Evolutionary conservation across 768 basidiomycete species (phyloP).

Genomic region (Tylopilus intermedius): DNA sequence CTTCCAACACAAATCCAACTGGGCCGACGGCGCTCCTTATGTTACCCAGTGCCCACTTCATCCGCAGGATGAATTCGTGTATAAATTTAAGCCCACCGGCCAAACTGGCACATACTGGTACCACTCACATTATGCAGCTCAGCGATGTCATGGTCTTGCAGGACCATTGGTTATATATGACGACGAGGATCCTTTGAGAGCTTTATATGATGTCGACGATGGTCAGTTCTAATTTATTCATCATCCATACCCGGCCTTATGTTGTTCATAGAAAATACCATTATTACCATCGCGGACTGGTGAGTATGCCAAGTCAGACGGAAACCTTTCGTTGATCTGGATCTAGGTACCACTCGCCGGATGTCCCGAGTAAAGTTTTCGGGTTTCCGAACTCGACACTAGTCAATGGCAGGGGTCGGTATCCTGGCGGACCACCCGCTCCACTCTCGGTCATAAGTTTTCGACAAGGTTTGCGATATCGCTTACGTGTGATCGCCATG

Average conservation of each 20-base stretch:
- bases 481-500: constrained; percentile 47
- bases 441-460: constrained; percentile 45
- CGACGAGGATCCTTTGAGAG: background rate
- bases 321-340: background rate
- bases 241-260: background rate
- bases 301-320: background rate
- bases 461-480: constrained; percentile 37
- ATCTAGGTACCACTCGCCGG: constrained; percentile 3
- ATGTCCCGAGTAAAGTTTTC: background rate
- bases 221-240: constrained; percentile 15
- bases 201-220: constrained; percentile 41
- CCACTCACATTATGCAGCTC: constrained; percentile 16
- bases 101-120: constrained; percentile 40
- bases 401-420: constrained; percentile 52
- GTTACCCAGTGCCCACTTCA: constrained; percentile 6
- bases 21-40: constrained; percentile 1
- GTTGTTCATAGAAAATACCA: constrained; percentile 28
- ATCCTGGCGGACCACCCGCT: constrained; percentile 34
- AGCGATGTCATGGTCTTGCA: background rate
- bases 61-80: constrained; percentile 28
- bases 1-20: constrained; percentile 4
- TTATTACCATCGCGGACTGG: constrained; percentile 20
- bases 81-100: constrained; percentile 27
- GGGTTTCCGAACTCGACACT: constrained; percentile 32
- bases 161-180: background rate